phyloP scores from a whole-genome alignment of 1,284 basidiomycete species.

The Trametes versicolor region DNA sequence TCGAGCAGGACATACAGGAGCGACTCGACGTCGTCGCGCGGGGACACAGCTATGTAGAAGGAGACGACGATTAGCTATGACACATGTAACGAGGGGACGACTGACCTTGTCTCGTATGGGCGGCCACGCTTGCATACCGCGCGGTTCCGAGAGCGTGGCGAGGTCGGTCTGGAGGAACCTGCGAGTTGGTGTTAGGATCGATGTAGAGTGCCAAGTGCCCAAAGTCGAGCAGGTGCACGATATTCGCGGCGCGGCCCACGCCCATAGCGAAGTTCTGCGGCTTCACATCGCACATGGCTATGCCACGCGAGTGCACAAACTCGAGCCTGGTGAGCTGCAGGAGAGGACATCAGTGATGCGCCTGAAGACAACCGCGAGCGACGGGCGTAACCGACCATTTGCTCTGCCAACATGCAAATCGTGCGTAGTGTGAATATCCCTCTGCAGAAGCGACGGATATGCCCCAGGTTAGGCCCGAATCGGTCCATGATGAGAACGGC shows the following conservation, averaged over 20 bases:
- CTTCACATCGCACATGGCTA: constrained; percentile 34
- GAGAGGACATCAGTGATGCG: neutral
- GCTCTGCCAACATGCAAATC: constrained; percentile 31
- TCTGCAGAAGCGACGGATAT: constrained; percentile 30
- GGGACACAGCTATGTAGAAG: neutral
- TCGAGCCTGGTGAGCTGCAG: neutral
- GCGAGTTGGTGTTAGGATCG: constrained; percentile 22
- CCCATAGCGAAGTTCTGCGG: constrained; percentile 36
- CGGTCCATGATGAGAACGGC: constrained; percentile 34
- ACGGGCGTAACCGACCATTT: constrained; percentile 20
- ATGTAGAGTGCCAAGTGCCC: constrained; percentile 26
- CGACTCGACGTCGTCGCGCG: constrained; percentile 11
- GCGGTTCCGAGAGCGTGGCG: constrained; percentile 22
- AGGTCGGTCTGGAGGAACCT: constrained; percentile 24
- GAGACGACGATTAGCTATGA: neutral
- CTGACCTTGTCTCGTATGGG: neutral
- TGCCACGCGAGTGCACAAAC: constrained; percentile 27
- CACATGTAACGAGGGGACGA: no score
- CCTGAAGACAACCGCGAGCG: neutral
- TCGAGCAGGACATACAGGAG: constrained; percentile 3
- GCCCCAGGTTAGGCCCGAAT: constrained; percentile 29
- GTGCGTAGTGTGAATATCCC: constrained; percentile 31
- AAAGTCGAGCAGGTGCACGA: constrained; percentile 34
- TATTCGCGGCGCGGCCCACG: neutral
- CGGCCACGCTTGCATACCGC: constrained; percentile 15